A percentile compares a stretch with the other conserved stretches of the same genome.
Conservation (phyloP, 768 basidiomycete genomes). For the Phanerochaete sordida region DNA sequence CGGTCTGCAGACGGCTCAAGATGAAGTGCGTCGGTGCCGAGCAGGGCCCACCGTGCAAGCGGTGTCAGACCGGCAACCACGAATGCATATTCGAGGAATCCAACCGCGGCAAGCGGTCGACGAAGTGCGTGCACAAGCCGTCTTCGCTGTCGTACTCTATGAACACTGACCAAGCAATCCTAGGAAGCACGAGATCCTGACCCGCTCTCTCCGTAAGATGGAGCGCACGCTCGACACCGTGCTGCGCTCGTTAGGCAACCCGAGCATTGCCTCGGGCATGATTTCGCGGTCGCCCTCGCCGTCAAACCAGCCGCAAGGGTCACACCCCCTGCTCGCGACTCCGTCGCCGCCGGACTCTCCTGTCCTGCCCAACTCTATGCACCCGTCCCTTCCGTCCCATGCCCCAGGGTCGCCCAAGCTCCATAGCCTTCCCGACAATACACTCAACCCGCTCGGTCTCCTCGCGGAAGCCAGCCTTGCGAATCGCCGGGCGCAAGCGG, state of each 20-base stretch:
- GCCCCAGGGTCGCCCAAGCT: constrained; percentile 73
- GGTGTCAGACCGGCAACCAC: constrained; percentile 73
- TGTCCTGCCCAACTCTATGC: constrained; percentile 37
- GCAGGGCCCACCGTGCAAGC: constrained; percentile 88
- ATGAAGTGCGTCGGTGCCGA: constrained; percentile 94
- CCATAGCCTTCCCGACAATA: constrained; percentile 88
- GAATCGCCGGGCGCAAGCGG: constrained; percentile 59
- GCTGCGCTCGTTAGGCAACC: constrained; percentile 83
- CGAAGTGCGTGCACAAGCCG: constrained; percentile 53
- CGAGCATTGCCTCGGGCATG: constrained; percentile 73
- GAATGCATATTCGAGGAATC: constrained; percentile 98
- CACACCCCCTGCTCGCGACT: constrained; percentile 51
- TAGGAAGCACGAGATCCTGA: constrained; percentile 83
- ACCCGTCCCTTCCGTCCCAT: neutral
- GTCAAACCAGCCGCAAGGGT: constrained; percentile 41
- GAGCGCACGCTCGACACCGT: constrained; percentile 92
- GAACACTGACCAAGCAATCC: constrained; percentile 27
- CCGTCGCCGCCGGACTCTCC: constrained; percentile 27
- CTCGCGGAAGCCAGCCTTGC: constrained; percentile 87
- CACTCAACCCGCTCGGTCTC: constrained; percentile 88
- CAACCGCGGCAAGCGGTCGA: constrained; percentile 87
- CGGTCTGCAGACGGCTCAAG: constrained; percentile 86
- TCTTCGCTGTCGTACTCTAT: constrained; percentile 14
- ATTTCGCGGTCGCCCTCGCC: constrained; percentile 82
- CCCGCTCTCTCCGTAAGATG: constrained; percentile 84